Percentiles rank a stretch among this genome's conserved stretches.
Evolutionary conservation across 257 asterid species (phyloP).

Genomic region (Paulownia fortunei): DNA sequence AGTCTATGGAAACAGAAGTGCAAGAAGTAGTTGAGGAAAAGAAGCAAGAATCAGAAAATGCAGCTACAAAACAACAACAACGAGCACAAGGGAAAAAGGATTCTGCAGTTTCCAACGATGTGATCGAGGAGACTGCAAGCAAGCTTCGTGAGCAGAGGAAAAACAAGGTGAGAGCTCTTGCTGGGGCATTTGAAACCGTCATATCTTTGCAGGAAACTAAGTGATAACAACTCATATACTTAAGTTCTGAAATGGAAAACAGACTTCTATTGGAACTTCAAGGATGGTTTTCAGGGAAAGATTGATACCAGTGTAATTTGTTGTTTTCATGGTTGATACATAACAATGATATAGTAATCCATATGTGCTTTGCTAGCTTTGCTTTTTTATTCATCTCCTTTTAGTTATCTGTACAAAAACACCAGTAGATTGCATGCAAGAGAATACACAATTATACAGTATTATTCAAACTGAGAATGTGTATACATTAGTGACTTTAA

Average conservation of each 20-base stretch:
- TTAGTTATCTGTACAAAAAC: slow-evolving; percentile 30
- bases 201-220: slow-evolving; percentile 58
- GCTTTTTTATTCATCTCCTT: slow-evolving; percentile 2
- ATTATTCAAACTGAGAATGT: slow-evolving; percentile 17
- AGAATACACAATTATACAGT: slow-evolving; percentile 17
- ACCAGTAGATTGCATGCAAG: slow-evolving; percentile 12
- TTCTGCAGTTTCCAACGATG: slow-evolving; percentile 47
- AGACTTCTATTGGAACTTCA: background rate
- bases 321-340: background rate
- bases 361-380: slow-evolving; percentile 15
- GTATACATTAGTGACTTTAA: background rate
- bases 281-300: slow-evolving; percentile 7
- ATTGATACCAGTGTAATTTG: slow-evolving; percentile 17
- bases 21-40: slow-evolving; percentile 30
- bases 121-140: slow-evolving; percentile 60
- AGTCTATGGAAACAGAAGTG: slow-evolving; percentile 36
- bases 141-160: slow-evolving; percentile 56
- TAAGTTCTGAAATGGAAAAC: background rate
- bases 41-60: slow-evolving; percentile 36
- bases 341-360: too few species aligned
- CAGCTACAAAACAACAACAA: slow-evolving; percentile 30
- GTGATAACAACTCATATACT: slow-evolving; percentile 25
- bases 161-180: slow-evolving; percentile 68
- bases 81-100: slow-evolving; percentile 46
- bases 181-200: slow-evolving; percentile 66